Base-by-base conservation (phyloP, 2,329 filamentous ascomycete genomes). In the Arthrobotrys megalospora region DNA sequence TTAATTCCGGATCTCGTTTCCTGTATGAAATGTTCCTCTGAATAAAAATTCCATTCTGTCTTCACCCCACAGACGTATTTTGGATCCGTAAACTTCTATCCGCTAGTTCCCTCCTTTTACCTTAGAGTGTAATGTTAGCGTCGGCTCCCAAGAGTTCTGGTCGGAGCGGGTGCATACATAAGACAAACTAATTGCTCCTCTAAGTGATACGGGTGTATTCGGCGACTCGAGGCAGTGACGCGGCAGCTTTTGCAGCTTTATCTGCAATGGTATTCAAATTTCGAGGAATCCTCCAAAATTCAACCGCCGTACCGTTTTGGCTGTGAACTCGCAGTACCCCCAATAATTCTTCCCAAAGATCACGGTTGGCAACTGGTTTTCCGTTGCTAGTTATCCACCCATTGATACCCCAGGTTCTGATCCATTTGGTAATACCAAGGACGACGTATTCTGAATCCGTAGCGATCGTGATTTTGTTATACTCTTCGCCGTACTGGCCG, bases 371-470 rank as follows among this genome's bases (percentile, higher is more conserved):
- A 53, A 89, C 86, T 0, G 80, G 73, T 0, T 12, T 79, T 0
- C 83, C 82, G 1, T 62, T 76, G 0, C 65, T 76, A 7, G 83
- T 87, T 73, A 43, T 84, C 87, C 88, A 90, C 5, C 82, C 84
- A 12, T 85, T 86, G 5, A 64, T 65, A 5, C 85, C 60, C 88
- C 88, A 89, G 0, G 45, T 82, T 71, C 80, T 83, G 0, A 84
- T 82, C 85, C 85, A 87, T 11, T 82, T 68, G 0, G 87, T 88
- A 6, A 85, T 82, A 6, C 87, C 86, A 12, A 85, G 80, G 0
- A 85, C 85, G 5, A 88, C 86, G 80, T 89, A 89, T 32, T 85
- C 84, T 0, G 87, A 88, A 80, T 90, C 87, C 0, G 87, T 88
- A 1, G 88, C 88, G 72, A 90, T 85, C 43, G 89, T 86, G 1